Evolutionary conservation across 108 stramenopile genomes (phyloP).

Genomic region (Nannochloropsis gaditana): DNA sequence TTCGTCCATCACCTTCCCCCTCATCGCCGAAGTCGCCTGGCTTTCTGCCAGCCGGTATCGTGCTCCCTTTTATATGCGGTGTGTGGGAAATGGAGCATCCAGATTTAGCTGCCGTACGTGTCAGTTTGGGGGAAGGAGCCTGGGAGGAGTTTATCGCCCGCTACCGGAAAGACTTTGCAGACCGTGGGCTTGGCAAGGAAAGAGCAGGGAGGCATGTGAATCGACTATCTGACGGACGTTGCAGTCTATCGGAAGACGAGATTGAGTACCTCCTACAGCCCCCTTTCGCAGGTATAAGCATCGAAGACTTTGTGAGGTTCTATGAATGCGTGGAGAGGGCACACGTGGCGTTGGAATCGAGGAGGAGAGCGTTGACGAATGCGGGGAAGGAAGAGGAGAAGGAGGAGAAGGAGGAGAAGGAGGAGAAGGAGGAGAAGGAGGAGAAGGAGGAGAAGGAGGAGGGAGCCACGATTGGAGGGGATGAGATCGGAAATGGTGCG

Average conservation of each 20-base stretch:
- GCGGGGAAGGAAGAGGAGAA: background rate
- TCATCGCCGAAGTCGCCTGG: background rate
- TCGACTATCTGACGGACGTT: background rate
- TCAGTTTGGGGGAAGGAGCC: background rate
- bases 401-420: background rate
- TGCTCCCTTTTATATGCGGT: background rate
- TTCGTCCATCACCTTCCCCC: background rate
- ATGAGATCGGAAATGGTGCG: background rate
- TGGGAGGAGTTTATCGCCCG: background rate
- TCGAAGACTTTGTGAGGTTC: background rate
- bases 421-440: background rate
- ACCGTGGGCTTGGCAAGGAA: background rate
- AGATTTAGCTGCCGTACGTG: background rate
- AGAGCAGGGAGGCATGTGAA: background rate
- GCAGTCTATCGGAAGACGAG: background rate
- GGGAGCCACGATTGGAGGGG: background rate
- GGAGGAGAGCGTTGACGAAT: background rate
- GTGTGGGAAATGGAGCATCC: background rate
- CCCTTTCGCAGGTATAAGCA: background rate
- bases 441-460: background rate
- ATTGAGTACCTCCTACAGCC: background rate
- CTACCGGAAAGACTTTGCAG: background rate
- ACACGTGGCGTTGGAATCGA: background rate
- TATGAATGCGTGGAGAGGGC: background rate
- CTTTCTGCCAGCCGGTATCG: background rate